A percentile compares a stretch with the other conserved stretches of the same genome.
These are phyloP conservation scores for Hyparrhenia diplandra DNA, from an alignment of 176 grass and related monocot genomes.

Conservation along the genomic window DNA sequence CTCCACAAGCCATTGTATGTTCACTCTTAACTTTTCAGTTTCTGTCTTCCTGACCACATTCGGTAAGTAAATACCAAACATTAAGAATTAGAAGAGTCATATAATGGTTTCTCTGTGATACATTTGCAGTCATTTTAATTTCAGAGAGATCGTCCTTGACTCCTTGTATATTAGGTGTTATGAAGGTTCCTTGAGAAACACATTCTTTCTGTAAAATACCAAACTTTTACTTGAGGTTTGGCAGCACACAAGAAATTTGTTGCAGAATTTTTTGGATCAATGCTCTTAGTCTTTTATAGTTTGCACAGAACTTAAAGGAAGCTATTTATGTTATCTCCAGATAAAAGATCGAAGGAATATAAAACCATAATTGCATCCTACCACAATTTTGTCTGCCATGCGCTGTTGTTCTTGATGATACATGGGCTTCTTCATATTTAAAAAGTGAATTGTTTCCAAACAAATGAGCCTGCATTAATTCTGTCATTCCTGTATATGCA, in stretches of 20 bases:
- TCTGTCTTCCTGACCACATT: background rate
- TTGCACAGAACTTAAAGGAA: background rate
- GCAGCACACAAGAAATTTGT: background rate
- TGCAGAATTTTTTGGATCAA: background rate
- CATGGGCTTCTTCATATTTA: background rate
- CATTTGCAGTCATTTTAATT: background rate
- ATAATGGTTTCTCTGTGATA: background rate
- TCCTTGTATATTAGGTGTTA: background rate
- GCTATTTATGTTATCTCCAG: background rate
- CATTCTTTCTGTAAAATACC: background rate
- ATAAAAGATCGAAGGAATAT: background rate
- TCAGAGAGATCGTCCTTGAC: background rate
- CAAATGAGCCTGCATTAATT: background rate
- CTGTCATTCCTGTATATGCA: background rate
- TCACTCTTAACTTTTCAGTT: background rate
- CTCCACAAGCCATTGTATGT: conserved; percentile 46
- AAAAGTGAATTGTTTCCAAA: background rate
- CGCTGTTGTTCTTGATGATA: background rate
- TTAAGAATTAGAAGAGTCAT: background rate
- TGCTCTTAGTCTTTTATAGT: background rate
- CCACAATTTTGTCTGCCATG: background rate
- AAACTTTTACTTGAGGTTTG: background rate
- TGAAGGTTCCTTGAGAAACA: background rate
- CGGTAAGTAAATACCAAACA: background rate
- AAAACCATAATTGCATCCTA: conserved; percentile 6